A percentile compares a stretch with the other conserved stretches of the same genome.
These are phyloP conservation scores for Xylaria sp. DNA, from an alignment of 2,329 filamentous ascomycete species.

Conservation along the genomic window DNA sequence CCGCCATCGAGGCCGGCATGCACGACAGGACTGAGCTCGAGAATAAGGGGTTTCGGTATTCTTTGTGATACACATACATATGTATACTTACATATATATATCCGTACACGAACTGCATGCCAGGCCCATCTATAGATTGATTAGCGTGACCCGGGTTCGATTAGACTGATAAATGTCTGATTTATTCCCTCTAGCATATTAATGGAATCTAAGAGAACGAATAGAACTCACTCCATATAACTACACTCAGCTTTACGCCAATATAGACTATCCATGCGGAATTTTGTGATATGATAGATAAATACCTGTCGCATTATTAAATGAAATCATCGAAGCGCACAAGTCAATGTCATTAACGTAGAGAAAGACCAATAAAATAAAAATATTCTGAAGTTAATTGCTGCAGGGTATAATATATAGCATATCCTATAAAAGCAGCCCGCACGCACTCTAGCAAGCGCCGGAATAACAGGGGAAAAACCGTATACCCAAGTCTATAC, in stretches of 20 bases:
- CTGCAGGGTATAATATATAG: constrained; percentile 22
- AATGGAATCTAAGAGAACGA: background rate
- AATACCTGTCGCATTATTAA: background rate
- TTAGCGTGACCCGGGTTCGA: background rate
- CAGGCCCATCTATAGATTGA: no score
- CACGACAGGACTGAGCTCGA: constrained; percentile 48
- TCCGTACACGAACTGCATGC: no score
- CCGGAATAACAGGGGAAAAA: background rate
- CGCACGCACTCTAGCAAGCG: background rate
- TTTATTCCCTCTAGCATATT: background rate
- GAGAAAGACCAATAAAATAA: background rate
- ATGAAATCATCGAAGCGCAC: background rate
- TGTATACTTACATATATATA: no score
- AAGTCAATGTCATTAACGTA: no score
- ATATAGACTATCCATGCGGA: no score
- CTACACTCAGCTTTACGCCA: no score
- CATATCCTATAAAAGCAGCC: constrained; percentile 25
- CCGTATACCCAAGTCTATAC: constrained; percentile 55
- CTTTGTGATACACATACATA: no score
- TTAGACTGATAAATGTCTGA: background rate
- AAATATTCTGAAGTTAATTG: background rate
- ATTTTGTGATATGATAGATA: background rate
- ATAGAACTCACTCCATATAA: no score
- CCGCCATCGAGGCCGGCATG: constrained; percentile 47
- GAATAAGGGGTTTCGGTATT: constrained; percentile 48